Evolutionary conservation across 495 filamentous ascomycete species (phyloP).

Genomic region (Aspergillus heteromorphus): DNA sequence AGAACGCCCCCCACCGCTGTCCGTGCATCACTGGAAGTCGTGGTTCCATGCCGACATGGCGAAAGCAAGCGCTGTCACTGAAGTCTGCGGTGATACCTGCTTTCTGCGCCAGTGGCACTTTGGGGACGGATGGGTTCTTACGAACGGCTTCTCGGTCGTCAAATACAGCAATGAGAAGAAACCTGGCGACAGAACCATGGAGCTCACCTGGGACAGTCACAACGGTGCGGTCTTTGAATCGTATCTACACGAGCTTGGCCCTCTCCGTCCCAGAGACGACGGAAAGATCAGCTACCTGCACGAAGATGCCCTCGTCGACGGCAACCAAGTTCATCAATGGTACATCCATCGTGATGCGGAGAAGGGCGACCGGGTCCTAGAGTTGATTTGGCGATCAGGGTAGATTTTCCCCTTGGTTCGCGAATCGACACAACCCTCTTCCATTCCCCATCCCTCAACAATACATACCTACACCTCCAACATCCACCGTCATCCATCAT

Average conservation of each 20-base stretch:
- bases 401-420: slow-evolving; percentile 9
- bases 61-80: slow-evolving; percentile 42
- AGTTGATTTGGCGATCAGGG: slow-evolving; percentile 38
- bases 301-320: slow-evolving; percentile 27
- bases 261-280: slow-evolving; percentile 35
- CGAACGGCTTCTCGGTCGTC: slow-evolving; percentile 52
- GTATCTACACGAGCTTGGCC: slow-evolving; percentile 40
- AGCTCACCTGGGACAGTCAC: slow-evolving; percentile 43
- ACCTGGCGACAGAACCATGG: slow-evolving; percentile 32
- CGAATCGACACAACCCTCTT: neutral
- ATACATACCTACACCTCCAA: neutral
- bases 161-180: slow-evolving; percentile 40
- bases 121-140: slow-evolving; percentile 49
- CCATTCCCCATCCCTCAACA: too few species aligned
- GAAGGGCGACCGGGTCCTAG: slow-evolving; percentile 34
- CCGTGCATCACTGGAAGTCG: slow-evolving; percentile 56
- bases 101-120: slow-evolving; percentile 55
- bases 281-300: slow-evolving; percentile 33
- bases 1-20: slow-evolving; percentile 42
- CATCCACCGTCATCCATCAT: neutral
- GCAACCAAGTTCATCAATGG: slow-evolving; percentile 33
- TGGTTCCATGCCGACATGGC: slow-evolving; percentile 51
- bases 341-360: slow-evolving; percentile 32
- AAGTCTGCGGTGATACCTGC: slow-evolving; percentile 51
- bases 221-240: slow-evolving; percentile 35